Conservation (phyloP, 2,329 filamentous ascomycete species). For the Drechslerella dactyloides region DNA sequence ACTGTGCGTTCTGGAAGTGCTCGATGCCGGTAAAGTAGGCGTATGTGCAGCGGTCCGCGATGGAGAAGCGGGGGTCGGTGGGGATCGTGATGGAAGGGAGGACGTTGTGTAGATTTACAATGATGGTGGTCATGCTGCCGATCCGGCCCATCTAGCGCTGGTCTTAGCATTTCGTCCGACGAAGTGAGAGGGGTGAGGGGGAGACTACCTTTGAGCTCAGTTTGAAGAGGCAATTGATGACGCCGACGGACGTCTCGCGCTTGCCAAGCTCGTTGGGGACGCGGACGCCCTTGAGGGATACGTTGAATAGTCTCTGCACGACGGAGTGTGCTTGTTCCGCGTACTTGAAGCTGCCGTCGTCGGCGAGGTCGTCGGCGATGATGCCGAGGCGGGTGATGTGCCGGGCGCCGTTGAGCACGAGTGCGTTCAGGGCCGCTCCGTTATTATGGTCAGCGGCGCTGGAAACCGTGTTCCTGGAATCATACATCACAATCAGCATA, state of each 20-base stretch:
- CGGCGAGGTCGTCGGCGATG: slow-evolving; percentile 27
- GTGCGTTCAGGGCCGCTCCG: slow-evolving; percentile 33
- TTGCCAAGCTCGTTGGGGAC: slow-evolving; percentile 37
- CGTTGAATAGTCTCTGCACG: slow-evolving; percentile 43
- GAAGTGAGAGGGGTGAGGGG: not conserved
- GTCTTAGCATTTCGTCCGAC: not conserved
- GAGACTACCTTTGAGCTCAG: slow-evolving; percentile 36
- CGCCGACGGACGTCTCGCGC: slow-evolving; percentile 42
- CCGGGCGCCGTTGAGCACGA: slow-evolving; percentile 33
- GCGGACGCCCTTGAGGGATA: slow-evolving; percentile 36
- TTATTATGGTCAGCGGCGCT: slow-evolving; percentile 43
- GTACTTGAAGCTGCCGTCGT: slow-evolving; percentile 37
- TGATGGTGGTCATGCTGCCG: slow-evolving; percentile 48
- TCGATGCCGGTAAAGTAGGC: slow-evolving; percentile 49
- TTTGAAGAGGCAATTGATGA: slow-evolving; percentile 49
- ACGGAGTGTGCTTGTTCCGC: slow-evolving; percentile 44
- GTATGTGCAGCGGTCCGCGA: slow-evolving; percentile 47
- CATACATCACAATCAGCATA: not conserved
- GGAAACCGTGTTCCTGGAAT: slow-evolving; percentile 36
- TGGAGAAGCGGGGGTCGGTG: slow-evolving; percentile 45
- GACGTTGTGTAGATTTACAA: slow-evolving; percentile 46
- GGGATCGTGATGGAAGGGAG: slow-evolving; percentile 39
- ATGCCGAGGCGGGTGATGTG: slow-evolving; percentile 42
- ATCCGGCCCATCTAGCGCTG: slow-evolving; percentile 38
- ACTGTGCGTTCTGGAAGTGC: slow-evolving; percentile 47